phyloP scores from a whole-genome alignment of 306 rosid species.

The Argentina anserina region DNA sequence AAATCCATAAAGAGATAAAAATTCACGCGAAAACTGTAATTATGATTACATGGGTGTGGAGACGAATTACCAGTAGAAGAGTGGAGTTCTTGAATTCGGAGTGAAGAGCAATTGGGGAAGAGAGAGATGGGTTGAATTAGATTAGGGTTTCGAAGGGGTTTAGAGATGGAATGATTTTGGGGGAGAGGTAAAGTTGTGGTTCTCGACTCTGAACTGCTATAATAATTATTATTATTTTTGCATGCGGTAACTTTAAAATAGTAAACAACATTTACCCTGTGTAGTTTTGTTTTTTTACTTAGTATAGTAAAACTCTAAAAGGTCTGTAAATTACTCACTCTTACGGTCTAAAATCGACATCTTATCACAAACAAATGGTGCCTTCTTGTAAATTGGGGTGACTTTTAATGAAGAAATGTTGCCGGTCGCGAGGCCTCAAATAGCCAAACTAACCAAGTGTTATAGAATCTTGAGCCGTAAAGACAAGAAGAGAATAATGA shows the following conservation, averaged over 20 bases:
- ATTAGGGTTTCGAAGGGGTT: constrained; percentile 45
- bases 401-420: too few relatives aligned
- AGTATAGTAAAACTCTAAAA: too few relatives aligned
- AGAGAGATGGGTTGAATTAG: neutral
- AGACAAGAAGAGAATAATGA: too few relatives aligned
- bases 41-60: constrained; percentile 34
- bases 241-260: neutral
- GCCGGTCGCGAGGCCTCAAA: too few relatives aligned
- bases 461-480: too few relatives aligned
- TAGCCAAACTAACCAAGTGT: too few relatives aligned
- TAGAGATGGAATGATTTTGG: constrained; percentile 14
- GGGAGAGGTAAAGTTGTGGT: neutral
- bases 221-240: neutral
- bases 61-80: neutral
- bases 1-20: constrained; percentile 12
- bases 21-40: neutral
- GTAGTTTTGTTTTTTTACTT: too few relatives aligned
- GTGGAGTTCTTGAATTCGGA: neutral
- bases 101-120: neutral
- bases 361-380: too few relatives aligned
- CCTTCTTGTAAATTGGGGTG: too few relatives aligned
- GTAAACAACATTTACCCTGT: too few relatives aligned
- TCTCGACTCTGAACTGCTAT: neutral
- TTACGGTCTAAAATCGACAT: too few relatives aligned
- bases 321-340: too few relatives aligned